A percentile compares a stretch with the other conserved stretches of the same genome.
Conservation (phyloP, 768 basidiomycete species). For the Naganishia kalamii region DNA sequence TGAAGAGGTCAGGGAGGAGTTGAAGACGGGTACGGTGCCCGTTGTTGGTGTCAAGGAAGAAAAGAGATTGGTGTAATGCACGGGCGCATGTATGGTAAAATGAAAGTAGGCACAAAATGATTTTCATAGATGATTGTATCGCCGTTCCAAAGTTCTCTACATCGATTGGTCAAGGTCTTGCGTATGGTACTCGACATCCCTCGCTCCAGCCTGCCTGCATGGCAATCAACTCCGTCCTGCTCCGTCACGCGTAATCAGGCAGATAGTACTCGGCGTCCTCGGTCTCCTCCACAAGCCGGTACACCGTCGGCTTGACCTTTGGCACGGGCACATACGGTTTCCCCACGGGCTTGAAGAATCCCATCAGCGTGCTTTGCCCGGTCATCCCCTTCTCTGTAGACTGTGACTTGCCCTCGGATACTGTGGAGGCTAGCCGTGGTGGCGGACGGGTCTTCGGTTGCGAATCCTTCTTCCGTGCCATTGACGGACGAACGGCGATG, state of each 20-base stretch:
- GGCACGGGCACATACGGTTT: neutral
- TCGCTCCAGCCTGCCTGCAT: neutral
- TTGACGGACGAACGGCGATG: neutral
- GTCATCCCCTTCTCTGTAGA: neutral
- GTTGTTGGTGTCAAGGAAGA: slow-evolving; percentile 10
- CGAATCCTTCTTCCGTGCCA: neutral
- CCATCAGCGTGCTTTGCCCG: neutral
- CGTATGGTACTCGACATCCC: too few relatives aligned
- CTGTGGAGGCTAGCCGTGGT: too few relatives aligned
- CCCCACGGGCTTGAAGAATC: neutral
- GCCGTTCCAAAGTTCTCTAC: neutral
- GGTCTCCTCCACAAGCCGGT: slow-evolving; percentile 1
- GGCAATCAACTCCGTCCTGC: neutral
- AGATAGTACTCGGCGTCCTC: slow-evolving; percentile 8
- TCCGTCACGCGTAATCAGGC: neutral
- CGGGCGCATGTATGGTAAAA: neutral
- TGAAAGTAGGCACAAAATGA: neutral
- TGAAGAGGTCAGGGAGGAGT: slow-evolving; percentile 9
- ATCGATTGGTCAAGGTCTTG: too few relatives aligned
- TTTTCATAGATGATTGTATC: slow-evolving; percentile 3
- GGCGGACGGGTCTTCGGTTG: neutral
- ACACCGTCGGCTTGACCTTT: neutral
- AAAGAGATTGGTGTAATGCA: slow-evolving; percentile 2
- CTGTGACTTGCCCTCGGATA: too few relatives aligned
- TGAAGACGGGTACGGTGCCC: slow-evolving; percentile 4